phyloP scores from a whole-genome alignment of 2,329 filamentous ascomycete species.

The Microsporum canis region DNA sequence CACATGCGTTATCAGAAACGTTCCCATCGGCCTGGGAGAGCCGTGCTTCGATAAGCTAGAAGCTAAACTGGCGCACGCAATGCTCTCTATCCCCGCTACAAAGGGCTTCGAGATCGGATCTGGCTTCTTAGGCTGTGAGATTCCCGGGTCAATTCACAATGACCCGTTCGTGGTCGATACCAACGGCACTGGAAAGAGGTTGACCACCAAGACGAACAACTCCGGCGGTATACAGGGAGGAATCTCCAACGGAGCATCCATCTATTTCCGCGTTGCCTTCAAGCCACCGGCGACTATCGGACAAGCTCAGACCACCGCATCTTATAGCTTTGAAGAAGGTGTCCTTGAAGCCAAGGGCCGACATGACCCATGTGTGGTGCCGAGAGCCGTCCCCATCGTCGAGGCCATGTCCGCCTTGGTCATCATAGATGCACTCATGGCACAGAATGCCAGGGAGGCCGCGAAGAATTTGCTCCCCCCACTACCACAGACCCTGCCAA shows the following conservation, averaged over 20 bases:
- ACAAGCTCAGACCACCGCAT: constrained; percentile 71
- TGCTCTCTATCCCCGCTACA: constrained; percentile 87
- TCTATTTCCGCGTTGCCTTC: constrained; percentile 93
- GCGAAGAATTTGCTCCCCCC: constrained; percentile 39
- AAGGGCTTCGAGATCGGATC: constrained; percentile 95
- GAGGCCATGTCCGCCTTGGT: constrained; percentile 86
- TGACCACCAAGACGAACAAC: constrained; percentile 88
- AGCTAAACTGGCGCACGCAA: constrained; percentile 79
- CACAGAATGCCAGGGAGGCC: constrained; percentile 56
- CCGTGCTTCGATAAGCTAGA: constrained; percentile 94
- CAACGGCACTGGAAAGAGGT: constrained; percentile 37
- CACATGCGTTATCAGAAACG: constrained; percentile 82
- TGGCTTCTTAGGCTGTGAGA: constrained; percentile 75
- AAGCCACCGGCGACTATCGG: constrained; percentile 92
- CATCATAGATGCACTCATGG: constrained; percentile 75
- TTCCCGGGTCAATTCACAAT: constrained; percentile 84
- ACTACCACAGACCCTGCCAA: constrained; percentile 27
- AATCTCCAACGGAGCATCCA: constrained; percentile 82
- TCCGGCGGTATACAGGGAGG: constrained; percentile 91
- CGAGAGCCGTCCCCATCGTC: constrained; percentile 58
- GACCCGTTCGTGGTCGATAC: constrained; percentile 57
- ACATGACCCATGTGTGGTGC: constrained; percentile 88
- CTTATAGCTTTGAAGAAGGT: constrained; percentile 65
- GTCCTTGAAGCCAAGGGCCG: constrained; percentile 81
- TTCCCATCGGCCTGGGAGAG: constrained; percentile 77